Evolutionary conservation across 2,329 filamentous ascomycete genomes (phyloP), one percentile per base, ranked within the genome.

Genomic region (Geosmithia flava): DNA sequence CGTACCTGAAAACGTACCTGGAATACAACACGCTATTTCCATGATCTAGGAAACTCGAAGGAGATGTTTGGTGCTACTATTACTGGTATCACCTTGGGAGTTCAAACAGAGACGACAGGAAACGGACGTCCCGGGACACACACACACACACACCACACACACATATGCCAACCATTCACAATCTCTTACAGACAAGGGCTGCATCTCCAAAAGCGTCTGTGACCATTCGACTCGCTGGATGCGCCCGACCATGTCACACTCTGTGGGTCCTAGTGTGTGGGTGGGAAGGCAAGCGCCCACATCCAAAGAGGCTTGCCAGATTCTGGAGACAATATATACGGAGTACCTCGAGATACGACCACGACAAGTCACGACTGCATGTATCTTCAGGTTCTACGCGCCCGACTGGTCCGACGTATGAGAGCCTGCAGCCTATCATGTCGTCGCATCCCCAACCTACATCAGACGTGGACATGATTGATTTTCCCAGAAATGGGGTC

Each of bases 191-290:
- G 33, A 37, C 33, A 37, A 37, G 15, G 33, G 33, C 15, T 37
- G 33, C 33, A 16, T 37, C 33, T 37, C 33, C 33, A 37, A 37
- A n/a, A 37, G 33, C 30, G n/a, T 48, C 47, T 20, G 47, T 17
- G 47, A 33, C 48, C 63, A 70, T 70, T 27, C 64, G 62, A 69
- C 65, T 71, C 64, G 65, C 62, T 63, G 58, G 57, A 55, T 56
- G 56, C 54, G 52, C 54, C 55, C 53, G 57, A 56, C 62, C 58
- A 64, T 61, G 62, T 65, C 64, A 62, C 57, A 54, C 57, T 55
- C 58, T 58, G 61, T 62, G 59, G 60, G 56, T 56, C 57, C 57
- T 61, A 56, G 55, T 62, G 62, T 57, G 59, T 57, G 23, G 33
- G 33, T n/a, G n/a, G n/a, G n/a, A n/a, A n/a, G n/a, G n/a, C n/a